A percentile compares a stretch with the other conserved stretches of the same genome.
Evolutionary conservation across 2,329 filamentous ascomycete genomes (phyloP).

Genomic region (Penicillium glabrum): DNA sequence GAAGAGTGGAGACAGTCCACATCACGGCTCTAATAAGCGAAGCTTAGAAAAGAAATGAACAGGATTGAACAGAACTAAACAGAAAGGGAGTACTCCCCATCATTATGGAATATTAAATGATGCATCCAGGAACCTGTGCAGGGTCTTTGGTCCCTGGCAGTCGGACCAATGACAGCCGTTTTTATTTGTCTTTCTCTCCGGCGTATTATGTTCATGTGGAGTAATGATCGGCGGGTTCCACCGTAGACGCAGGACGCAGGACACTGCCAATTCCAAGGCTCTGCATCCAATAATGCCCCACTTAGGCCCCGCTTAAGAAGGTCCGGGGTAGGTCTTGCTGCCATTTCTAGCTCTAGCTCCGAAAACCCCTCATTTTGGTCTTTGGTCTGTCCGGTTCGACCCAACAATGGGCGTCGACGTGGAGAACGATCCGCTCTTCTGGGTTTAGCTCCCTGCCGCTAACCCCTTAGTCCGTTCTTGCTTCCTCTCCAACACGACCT

Average conservation of each 20-base stretch:
- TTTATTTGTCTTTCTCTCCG: background rate
- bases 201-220: background rate
- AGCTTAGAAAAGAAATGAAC: no score
- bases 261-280: background rate
- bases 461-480: background rate
- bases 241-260: background rate
- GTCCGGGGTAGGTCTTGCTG: slow-evolving; percentile 4
- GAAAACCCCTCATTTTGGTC: background rate
- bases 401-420: background rate
- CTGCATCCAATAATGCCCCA: background rate
- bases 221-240: background rate
- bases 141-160: slow-evolving; percentile 1
- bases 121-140: background rate
- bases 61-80: no score
- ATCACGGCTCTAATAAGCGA: no score
- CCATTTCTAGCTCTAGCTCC: background rate
- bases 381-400: background rate
- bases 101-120: background rate
- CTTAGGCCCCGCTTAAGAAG: background rate
- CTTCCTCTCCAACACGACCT: background rate
- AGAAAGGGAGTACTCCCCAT: background rate
- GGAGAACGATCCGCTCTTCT: background rate
- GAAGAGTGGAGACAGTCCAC: background rate
- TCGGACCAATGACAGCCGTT: background rate
- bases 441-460: background rate